Conservation (phyloP, 139 green algal species). For the Coccomyxa sp. region DNA sequence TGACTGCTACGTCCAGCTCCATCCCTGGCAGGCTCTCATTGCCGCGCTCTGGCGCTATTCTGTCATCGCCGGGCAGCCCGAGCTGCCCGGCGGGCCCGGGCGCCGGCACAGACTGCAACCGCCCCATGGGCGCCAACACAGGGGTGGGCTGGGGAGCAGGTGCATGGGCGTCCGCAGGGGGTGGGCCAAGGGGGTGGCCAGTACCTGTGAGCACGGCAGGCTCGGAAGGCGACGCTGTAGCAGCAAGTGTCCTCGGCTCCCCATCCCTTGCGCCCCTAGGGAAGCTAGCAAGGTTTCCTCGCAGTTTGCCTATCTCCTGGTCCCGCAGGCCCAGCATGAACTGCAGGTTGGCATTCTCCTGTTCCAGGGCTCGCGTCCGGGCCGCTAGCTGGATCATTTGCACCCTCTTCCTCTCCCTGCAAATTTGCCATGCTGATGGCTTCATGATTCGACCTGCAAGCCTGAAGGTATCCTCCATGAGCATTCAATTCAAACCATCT, state of each 20-base stretch:
- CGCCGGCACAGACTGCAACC: background rate
- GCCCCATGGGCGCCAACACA: background rate
- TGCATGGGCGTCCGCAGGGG: background rate
- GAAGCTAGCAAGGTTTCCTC: conserved; percentile 1
- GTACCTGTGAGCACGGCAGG: conserved; percentile 3
- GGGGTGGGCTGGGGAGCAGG: too few species aligned
- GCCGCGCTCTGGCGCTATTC: too few species aligned
- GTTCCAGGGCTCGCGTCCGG: conserved; percentile 21
- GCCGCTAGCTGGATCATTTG: conserved; percentile 18
- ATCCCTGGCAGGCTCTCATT: background rate
- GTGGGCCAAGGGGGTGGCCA: background rate
- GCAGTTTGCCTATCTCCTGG: background rate
- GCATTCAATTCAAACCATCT: too few species aligned
- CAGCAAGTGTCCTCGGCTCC: background rate
- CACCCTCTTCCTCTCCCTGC: conserved; percentile 24
- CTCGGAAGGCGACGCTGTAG: background rate
- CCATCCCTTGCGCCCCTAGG: background rate
- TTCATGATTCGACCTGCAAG: too few species aligned
- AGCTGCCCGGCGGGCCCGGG: too few species aligned
- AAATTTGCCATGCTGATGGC: too few species aligned
- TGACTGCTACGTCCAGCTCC: background rate
- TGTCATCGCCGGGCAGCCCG: too few species aligned
- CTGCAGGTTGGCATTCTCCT: conserved; percentile 14
- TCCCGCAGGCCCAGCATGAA: conserved; percentile 3
- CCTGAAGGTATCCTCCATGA: too few species aligned